A percentile compares a stretch with the other conserved stretches of the same genome.
Evolutionary conservation across 441 rosid genomes (phyloP).

Genomic region (Corymbia calophylla): DNA sequence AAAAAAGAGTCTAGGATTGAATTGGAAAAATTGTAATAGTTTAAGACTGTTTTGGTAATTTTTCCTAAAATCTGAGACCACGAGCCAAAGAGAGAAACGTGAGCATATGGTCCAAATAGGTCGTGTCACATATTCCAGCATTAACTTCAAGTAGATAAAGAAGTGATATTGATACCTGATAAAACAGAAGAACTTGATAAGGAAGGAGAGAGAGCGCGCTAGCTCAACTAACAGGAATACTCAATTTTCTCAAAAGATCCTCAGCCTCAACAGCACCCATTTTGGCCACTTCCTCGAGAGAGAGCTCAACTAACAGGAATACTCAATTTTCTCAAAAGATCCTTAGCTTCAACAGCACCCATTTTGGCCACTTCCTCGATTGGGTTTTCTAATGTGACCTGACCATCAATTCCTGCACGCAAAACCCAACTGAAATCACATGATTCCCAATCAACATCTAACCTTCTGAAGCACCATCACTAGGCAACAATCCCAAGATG

Average conservation of each 20-base stretch:
- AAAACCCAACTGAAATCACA: constrained; percentile 1
- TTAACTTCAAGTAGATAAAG: not conserved
- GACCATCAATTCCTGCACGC: constrained; percentile 44
- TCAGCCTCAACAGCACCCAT: too few relatives aligned
- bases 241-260: too few relatives aligned
- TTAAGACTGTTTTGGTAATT: too few relatives aligned
- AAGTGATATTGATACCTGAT: not conserved
- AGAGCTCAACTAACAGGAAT: constrained; percentile 41
- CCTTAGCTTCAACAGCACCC: constrained; percentile 66
- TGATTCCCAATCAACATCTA: not conserved
- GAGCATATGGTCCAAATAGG: not conserved
- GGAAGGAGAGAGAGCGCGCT: too few relatives aligned
- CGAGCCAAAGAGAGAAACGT: not conserved
- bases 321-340: constrained; percentile 62
- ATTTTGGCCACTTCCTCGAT: constrained; percentile 77
- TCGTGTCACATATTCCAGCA: not conserved
- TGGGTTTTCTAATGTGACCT: constrained; percentile 65
- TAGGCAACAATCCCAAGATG: not conserved
- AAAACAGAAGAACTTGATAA: not conserved
- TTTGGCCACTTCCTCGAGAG: too few relatives aligned
- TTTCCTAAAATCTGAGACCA: not conserved
- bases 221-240: too few relatives aligned
- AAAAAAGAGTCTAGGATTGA: too few relatives aligned
- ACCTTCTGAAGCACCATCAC: not conserved
- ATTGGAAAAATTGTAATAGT: too few relatives aligned